Evolutionary conservation across 140 eudicot species (phyloP).

Genomic region (Cichorium intybus): DNA sequence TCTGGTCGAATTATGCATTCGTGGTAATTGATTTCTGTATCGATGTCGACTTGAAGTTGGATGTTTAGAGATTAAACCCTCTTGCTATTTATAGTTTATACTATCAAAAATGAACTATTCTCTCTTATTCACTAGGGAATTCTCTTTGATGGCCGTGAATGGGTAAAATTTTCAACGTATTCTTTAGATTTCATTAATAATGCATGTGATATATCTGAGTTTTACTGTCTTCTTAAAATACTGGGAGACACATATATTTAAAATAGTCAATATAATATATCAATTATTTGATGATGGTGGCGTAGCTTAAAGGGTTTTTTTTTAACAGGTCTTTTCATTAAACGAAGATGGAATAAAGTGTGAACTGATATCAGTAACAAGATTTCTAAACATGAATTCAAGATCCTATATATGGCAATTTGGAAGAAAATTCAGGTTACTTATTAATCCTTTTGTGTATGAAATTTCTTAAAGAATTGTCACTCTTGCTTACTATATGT

Average conservation of each 20-base stretch:
- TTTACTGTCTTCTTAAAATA: too few species aligned
- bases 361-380: conserved; percentile 14
- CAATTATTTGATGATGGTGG: too few species aligned
- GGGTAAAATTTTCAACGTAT: not conserved
- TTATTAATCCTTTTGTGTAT: not conserved
- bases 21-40: too few species aligned
- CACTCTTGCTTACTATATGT: not conserved
- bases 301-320: not conserved
- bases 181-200: not conserved
- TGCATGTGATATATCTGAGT: not conserved
- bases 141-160: not conserved
- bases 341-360: conserved; percentile 11
- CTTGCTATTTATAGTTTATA: not conserved
- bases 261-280: not conserved
- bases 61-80: conserved; percentile 10
- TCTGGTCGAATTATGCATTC: too few species aligned
- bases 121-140: conserved; percentile 6
- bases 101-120: conserved; percentile 7
- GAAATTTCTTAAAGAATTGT: not conserved
- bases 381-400: not conserved
- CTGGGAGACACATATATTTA: too few species aligned
- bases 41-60: too few species aligned
- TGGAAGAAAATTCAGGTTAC: conserved; percentile 1
- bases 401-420: conserved; percentile 6
- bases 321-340: conserved; percentile 1